phyloP scores from a whole-genome alignment of 441 rosid species.

The Adansonia rubrostipa region DNA sequence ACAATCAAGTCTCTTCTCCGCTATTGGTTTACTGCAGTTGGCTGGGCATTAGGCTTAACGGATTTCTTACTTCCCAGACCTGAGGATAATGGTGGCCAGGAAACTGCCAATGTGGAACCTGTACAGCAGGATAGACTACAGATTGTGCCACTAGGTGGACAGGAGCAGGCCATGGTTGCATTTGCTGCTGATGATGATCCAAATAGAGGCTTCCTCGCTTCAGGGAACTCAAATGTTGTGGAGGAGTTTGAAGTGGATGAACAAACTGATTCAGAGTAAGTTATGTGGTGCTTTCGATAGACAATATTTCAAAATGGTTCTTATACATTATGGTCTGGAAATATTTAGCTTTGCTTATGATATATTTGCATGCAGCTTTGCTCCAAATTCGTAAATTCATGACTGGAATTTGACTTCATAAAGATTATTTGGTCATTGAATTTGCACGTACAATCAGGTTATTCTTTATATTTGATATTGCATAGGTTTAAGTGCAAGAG shows the following conservation, averaged over 20 bases:
- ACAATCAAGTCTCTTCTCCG: constrained; percentile 84
- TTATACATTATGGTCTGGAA: background rate
- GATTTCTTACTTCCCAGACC: constrained; percentile 84
- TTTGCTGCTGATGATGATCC: constrained; percentile 55
- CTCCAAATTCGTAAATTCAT: background rate
- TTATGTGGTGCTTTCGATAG: constrained; percentile 20
- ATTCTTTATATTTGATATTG: background rate
- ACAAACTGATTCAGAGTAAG: constrained; percentile 85
- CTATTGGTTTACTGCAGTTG: constrained; percentile 90
- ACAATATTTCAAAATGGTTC: background rate
- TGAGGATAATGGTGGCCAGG: constrained; percentile 75
- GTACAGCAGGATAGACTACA: constrained; percentile 77
- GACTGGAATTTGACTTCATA: background rate
- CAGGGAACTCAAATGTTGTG: constrained; percentile 43
- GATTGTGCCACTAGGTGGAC: constrained; percentile 60
- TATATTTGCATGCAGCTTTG: background rate
- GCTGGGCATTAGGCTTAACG: constrained; percentile 90
- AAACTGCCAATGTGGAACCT: constrained; percentile 70
- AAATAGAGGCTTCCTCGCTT: constrained; percentile 46
- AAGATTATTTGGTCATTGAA: background rate
- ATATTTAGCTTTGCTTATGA: background rate
- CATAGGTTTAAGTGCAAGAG: background rate
- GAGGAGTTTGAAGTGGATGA: constrained; percentile 81
- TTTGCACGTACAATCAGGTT: background rate
- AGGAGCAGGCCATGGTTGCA: constrained; percentile 64